Evolutionary conservation across 2,329 filamentous ascomycete genomes (phyloP).

Genomic region (Fusarium coicis): DNA sequence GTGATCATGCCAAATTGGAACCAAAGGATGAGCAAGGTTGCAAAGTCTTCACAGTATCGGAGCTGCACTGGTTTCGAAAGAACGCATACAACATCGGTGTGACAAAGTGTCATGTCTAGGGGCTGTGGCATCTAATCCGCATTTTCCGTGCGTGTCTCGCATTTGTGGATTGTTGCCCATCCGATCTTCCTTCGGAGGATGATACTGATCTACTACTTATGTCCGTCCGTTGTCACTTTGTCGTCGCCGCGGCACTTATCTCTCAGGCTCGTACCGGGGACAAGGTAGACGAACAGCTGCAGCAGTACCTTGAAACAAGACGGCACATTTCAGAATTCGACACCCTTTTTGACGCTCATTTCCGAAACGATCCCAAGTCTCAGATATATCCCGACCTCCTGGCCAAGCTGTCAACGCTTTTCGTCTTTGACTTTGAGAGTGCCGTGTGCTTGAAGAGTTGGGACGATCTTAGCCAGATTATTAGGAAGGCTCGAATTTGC

Average conservation of each 20-base stretch:
- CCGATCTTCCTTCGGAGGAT: conserved; percentile 54
- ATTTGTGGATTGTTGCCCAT: conserved; percentile 63
- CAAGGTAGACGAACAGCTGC: conserved; percentile 60
- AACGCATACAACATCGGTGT: conserved; percentile 84
- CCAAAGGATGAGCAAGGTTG: conserved; percentile 53
- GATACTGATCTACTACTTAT: conserved; percentile 66
- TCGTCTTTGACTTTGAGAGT: conserved; percentile 84
- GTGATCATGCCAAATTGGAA: conserved; percentile 46
- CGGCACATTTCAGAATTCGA: conserved; percentile 71
- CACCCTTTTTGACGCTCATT: conserved; percentile 62
- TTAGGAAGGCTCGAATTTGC: conserved; percentile 62
- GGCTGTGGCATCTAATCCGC: conserved; percentile 62
- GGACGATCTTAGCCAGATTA: conserved; percentile 71
- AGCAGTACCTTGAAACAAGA: conserved; percentile 71
- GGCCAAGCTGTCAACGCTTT: conserved; percentile 71
- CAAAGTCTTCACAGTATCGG: conserved; percentile 67
- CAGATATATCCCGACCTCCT: conserved; percentile 63
- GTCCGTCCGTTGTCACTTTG: conserved; percentile 76
- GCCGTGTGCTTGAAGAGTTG: conserved; percentile 73
- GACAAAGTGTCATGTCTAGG: conserved; percentile 66
- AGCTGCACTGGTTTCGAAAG: conserved; percentile 86
- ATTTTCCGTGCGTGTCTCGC: conserved; percentile 66
- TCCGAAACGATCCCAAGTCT: conserved; percentile 53
- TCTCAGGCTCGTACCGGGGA: conserved; percentile 64
- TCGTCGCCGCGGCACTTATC: conserved; percentile 64